Evolutionary conservation across 345 rosid species (phyloP).

Genomic region (Hibiscus tridactylites): DNA sequence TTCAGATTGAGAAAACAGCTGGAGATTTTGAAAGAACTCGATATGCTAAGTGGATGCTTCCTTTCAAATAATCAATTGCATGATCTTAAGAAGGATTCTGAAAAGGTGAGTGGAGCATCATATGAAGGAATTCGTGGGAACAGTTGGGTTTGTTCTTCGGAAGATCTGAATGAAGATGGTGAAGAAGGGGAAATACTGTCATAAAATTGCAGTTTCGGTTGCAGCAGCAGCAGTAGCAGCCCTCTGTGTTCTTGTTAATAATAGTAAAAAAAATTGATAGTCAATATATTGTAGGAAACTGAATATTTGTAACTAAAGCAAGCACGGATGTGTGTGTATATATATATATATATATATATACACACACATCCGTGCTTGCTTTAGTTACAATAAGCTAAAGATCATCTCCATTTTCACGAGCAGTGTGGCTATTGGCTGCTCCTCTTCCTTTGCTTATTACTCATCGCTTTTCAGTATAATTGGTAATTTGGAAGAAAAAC

Average conservation of each 20-base stretch:
- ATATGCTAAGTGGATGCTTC: no score
- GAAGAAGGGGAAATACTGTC: slow-evolving; percentile 80
- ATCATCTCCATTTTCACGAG: not conserved
- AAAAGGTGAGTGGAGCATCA: slow-evolving; percentile 16
- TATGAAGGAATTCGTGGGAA: slow-evolving; percentile 14
- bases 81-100: slow-evolving; percentile 11
- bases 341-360: not conserved
- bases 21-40: slow-evolving; percentile 48
- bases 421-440: not conserved
- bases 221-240: slow-evolving; percentile 21
- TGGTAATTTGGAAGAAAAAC: not conserved
- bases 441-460: not conserved
- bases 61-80: slow-evolving; percentile 17
- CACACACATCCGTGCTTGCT: no score
- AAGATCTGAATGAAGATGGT: slow-evolving; percentile 23
- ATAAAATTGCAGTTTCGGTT: not conserved
- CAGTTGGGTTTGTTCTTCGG: slow-evolving; percentile 46
- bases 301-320: not conserved
- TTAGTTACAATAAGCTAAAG: slow-evolving; percentile 2
- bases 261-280: no score
- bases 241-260: not conserved
- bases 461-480: not conserved
- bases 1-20: slow-evolving; percentile 54
- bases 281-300: not conserved
- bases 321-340: not conserved